phyloP scores from a whole-genome alignment of 2,329 filamentous ascomycete genomes.

The Chaetomium sp. region DNA sequence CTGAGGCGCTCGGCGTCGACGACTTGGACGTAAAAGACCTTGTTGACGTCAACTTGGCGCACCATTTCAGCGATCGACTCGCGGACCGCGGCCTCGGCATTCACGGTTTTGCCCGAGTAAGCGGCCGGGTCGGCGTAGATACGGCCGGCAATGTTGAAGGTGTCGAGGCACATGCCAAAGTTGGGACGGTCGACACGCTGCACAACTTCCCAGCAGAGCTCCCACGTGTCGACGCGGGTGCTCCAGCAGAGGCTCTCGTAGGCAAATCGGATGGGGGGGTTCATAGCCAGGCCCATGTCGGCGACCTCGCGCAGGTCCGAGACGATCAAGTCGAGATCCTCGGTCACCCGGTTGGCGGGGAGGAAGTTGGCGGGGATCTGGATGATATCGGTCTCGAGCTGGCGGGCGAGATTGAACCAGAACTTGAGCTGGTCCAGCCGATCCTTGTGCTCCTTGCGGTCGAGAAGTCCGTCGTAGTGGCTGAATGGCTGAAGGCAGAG shows the following conservation, averaged over 20 bases:
- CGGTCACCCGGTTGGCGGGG: conserved; percentile 46
- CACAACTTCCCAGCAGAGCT: conserved; percentile 70
- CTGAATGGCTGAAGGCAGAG: conserved; percentile 75
- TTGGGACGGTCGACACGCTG: conserved; percentile 66
- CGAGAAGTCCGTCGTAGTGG: conserved; percentile 73
- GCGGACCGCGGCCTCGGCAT: conserved; percentile 58
- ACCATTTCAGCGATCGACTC: conserved; percentile 59
- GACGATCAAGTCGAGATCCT: conserved; percentile 58
- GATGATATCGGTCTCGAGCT: conserved; percentile 70
- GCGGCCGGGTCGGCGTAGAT: conserved; percentile 70
- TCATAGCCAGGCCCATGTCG: conserved; percentile 62
- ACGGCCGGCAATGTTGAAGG: conserved; percentile 73
- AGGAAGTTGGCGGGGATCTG: conserved; percentile 75
- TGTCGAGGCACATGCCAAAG: conserved; percentile 77
- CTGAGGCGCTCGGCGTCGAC: conserved; percentile 70
- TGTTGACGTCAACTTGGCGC: conserved; percentile 58
- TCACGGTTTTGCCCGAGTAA: conserved; percentile 51
- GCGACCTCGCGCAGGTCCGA: conserved; percentile 65
- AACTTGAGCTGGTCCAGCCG: conserved; percentile 64
- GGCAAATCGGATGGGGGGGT: conserved; percentile 64
- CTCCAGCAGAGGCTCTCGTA: conserved; percentile 77
- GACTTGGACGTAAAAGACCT: conserved; percentile 76
- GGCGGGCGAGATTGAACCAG: conserved; percentile 69
- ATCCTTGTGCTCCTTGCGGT: conserved; percentile 59
- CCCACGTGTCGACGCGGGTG: conserved; percentile 71